phyloP scores from a whole-genome alignment of 345 rosid species.

The Crucihimalaya himalaica region DNA sequence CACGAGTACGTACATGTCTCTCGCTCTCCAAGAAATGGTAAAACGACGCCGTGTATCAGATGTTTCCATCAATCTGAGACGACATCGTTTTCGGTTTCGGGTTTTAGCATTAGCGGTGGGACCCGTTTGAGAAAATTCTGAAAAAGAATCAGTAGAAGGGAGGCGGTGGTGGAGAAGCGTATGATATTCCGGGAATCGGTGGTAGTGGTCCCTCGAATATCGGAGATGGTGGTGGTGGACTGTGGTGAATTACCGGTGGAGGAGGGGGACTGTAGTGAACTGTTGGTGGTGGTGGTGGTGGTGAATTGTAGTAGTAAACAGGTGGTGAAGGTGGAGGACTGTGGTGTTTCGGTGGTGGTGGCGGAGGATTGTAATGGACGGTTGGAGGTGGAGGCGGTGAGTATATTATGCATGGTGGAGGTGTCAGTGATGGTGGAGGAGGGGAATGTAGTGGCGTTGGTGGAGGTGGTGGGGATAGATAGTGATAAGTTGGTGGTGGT shows the following conservation, averaged over 20 bases:
- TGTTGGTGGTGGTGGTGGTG: conserved; percentile 64
- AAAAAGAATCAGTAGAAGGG: conserved; percentile 86
- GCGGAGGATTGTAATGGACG: conserved; percentile 45
- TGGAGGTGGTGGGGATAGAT: conserved; percentile 38
- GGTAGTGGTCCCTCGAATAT: conserved; percentile 50
- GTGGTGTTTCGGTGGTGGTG: conserved; percentile 55
- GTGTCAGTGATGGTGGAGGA: conserved; percentile 39
- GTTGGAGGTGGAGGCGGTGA: conserved; percentile 41
- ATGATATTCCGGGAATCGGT: conserved; percentile 72
- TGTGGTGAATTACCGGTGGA: conserved; percentile 25
- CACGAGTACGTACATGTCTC: not conserved
- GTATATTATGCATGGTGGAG: conserved; percentile 41
- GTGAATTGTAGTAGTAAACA: conserved; percentile 32
- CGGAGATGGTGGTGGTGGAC: conserved; percentile 61
- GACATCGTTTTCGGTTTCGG: conserved; percentile 30
- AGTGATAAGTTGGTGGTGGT: conserved; percentile 39
- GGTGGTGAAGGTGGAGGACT: conserved; percentile 49
- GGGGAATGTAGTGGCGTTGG: conserved; percentile 49
- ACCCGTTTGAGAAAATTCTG: conserved; percentile 1
- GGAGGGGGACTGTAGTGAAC: conserved; percentile 32
- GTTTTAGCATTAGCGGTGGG: conserved; percentile 18
- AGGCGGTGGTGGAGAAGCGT: conserved; percentile 98
- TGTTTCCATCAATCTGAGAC: not conserved
- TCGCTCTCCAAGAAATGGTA: conserved; percentile 1
- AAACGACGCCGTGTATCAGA: conserved; percentile 14